Evolutionary conservation across 306 rosid genomes (phyloP).

Genomic region (Sesbania bispinosa): DNA sequence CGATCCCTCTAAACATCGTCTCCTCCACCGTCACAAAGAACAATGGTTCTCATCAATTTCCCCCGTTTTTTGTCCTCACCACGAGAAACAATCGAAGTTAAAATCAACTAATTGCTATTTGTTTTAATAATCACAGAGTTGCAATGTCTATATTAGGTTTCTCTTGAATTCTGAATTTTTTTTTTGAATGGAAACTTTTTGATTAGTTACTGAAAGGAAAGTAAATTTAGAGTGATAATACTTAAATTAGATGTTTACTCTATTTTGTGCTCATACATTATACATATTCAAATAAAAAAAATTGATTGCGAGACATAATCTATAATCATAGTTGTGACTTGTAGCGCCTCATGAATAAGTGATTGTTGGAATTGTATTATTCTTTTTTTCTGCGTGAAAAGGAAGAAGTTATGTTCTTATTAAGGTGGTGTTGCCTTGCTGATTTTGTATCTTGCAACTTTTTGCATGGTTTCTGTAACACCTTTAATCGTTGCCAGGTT

Average conservation of each 20-base stretch:
- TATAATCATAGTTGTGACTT: neutral
- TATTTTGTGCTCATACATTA: neutral
- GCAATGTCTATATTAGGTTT: neutral
- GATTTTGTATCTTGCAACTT: neutral
- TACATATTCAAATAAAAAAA: neutral
- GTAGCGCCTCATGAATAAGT: conserved; percentile 3
- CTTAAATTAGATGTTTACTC: neutral
- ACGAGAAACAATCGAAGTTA: neutral
- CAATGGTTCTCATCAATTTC: conserved; percentile 44
- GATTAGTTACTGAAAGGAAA: neutral
- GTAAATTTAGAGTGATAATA: neutral
- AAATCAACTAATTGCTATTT: neutral
- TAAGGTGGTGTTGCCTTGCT: neutral
- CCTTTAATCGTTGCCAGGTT: conserved; percentile 55
- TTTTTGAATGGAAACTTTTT: neutral
- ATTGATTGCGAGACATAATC: neutral
- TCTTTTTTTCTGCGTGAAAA: neutral
- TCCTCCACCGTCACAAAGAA: conserved; percentile 64
- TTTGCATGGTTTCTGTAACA: conserved; percentile 14
- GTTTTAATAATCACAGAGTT: neutral
- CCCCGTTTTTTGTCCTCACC: neutral
- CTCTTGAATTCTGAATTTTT: neutral
- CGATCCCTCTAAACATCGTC: conserved; percentile 40
- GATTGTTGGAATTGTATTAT: neutral
- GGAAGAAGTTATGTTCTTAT: neutral